Evolutionary conservation across 2,329 filamentous ascomycete genomes (phyloP), one percentile per base, ranked within the genome.

Genomic region (Cordyceps pruinosa): DNA sequence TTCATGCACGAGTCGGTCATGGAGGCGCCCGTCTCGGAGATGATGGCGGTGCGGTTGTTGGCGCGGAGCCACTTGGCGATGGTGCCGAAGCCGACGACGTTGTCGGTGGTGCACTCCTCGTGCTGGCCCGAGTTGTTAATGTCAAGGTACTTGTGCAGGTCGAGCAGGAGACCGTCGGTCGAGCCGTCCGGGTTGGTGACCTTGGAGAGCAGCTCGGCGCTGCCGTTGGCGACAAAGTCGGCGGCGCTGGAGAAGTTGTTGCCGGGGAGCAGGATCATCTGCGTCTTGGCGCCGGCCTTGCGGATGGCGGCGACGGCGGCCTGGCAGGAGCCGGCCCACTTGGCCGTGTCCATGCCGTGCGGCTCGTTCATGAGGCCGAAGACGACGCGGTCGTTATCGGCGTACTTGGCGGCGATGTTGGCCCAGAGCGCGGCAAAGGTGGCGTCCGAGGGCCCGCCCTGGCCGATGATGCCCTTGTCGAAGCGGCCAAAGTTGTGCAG

Each of bases 351-450:
- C 56, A 81, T 68, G 53, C 83, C 79, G 66, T 87, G 83, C 7
- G 85, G 85, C 70, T 85, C 86, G 70, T 88, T 89, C 84, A 88
- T 88, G 45, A 88, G 66, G 15, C 83, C 84, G 61, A 88, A 86
- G 4, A 80, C 74, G 26, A 88, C 70, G 59, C 79, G 82, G 37
- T 74, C 66, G 50, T 82, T 70, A 6, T 65, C 64, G 23, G 74
- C 76, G 68, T 88, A 88, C 65, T 82, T 81, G 1, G 70, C 73
- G 1, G 85, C 85, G 5, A 85, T 68, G 58, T 80, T 73, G 1
- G 65, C 68, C 85, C 85, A 88, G 5, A 88, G 69, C 42, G 70
- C 72, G 4, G 76, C 79, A 62, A 87, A 83, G 15, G 83, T 70
- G 12, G 76, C 79, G 65, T 87, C 77, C 0, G 76, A 77, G 0